These are phyloP conservation scores for Castanospermum australe DNA, from an alignment of 306 rosid genomes.

Conservation along the genomic window DNA sequence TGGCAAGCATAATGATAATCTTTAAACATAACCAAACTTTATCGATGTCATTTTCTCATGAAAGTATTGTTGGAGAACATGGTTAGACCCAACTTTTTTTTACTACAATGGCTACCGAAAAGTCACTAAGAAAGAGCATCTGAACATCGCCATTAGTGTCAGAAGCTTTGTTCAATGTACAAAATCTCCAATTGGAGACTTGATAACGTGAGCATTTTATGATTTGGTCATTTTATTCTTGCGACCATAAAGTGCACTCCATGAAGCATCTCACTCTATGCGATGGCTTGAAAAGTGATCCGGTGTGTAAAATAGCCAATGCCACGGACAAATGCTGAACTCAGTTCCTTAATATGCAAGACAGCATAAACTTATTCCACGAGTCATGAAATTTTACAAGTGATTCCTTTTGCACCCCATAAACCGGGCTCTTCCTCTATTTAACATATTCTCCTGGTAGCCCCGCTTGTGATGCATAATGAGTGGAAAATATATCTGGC, in stretches of 20 bases:
- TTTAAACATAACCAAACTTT: not conserved
- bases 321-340: not conserved
- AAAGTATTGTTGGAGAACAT: not conserved
- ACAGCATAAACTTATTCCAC: conserved; percentile 47
- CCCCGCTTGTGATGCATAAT: conserved; percentile 22
- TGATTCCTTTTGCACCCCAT: conserved; percentile 52
- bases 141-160: not conserved
- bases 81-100: not conserved
- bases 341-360: conserved; percentile 35
- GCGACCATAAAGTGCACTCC: not conserved
- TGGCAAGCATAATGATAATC: not conserved
- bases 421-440: conserved; percentile 31
- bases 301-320: not conserved
- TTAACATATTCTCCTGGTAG: conserved; percentile 42
- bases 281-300: not conserved
- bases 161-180: too few relatives aligned
- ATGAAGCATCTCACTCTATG: not conserved
- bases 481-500: conserved; percentile 1
- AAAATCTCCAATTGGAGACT: not conserved
- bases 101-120: not conserved
- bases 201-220: not conserved
- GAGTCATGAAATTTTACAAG: conserved; percentile 39
- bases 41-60: not conserved
- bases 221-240: conserved; percentile 5
- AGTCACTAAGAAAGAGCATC: not conserved